Base-by-base conservation (phyloP, 2,329 filamentous ascomycete genomes). In the Capronia epimyces region DNA sequence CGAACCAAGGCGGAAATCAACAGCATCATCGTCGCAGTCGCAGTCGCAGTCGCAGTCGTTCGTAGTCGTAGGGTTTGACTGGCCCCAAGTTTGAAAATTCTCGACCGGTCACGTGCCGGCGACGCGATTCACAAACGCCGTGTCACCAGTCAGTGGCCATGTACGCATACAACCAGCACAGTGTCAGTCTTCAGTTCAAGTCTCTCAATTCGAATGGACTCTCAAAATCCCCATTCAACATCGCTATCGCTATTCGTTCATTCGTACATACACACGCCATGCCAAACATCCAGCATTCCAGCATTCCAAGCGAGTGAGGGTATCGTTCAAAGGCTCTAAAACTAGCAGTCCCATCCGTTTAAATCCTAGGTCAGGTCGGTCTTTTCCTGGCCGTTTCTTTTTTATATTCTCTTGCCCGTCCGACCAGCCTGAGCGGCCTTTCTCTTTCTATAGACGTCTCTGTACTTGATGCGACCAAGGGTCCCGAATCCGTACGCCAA, bases 401-500 rank as follows among this genome's bases (percentile, higher is more conserved):
- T 55, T 52, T 50, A 59, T 51, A 59, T 56, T 32, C 49, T 43
- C 47, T 50, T 53, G 10, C 56, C 56, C 12, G 57, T 59, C 20
- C 57, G 50, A 16, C 47, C 55, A 29, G 46, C 54, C 40, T 46
- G 51, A 24, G 47, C 52, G 18, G 50, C 53, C 50, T 52, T 52
- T 43, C 65, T 56, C 50, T 61, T 60, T 42, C 66, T 60, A 56
- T 66, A 69, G 39, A 58, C 56, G 31, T 64, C 58, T 45, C 67
- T 58, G 49, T 66, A 67, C 46, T 62, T 61, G 46, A 65, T 65
- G 25, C 66, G 59, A 1, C 57, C 62, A 16, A 64, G 43, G 8
- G 66, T 66, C n/a, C 67, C 68, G 15, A 61, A 59, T 9, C 65
- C 66, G 34, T 67, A 63, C 13, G 59, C 61, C 10, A 61, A 20